Percentiles rank a stretch among this genome's conserved stretches.
Conservation (phyloP, 1,139 yeast species). For the Protomyces inouyei region DNA sequence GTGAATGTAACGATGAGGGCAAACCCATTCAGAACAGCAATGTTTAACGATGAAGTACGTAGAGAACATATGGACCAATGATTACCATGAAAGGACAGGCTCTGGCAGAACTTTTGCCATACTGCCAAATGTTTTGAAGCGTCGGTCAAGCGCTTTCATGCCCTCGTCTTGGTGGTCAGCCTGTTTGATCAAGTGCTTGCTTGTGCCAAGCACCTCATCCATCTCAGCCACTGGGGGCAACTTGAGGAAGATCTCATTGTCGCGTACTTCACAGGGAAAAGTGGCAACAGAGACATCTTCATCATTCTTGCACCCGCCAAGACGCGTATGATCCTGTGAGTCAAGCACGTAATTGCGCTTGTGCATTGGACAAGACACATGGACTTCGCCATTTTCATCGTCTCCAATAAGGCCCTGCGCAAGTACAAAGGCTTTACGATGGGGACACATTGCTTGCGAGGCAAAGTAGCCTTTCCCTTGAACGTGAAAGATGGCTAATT, state of each 20-base stretch:
- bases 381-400: conserved; percentile 38
- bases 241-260: conserved; percentile 35
- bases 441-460: conserved; percentile 43
- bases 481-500: conserved; percentile 39
- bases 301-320: conserved; percentile 39
- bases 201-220: conserved; percentile 39
- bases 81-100: neutral
- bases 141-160: conserved; percentile 14
- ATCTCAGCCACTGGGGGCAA: conserved; percentile 39
- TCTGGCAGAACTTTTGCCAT: neutral
- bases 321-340: conserved; percentile 32
- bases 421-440: conserved; percentile 39
- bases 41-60: neutral
- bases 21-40: neutral
- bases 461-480: conserved; percentile 37
- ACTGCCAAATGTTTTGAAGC: conserved; percentile 10
- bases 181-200: conserved; percentile 38
- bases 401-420: conserved; percentile 40
- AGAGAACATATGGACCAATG: neutral
- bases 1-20: conserved; percentile 10
- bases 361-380: conserved; percentile 41
- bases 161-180: conserved; percentile 17
- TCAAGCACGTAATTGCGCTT: conserved; percentile 39
- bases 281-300: conserved; percentile 38
- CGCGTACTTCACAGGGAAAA: conserved; percentile 38